phyloP scores from a whole-genome alignment of 2,329 filamentous ascomycete species.

The Shiraia sp. region DNA sequence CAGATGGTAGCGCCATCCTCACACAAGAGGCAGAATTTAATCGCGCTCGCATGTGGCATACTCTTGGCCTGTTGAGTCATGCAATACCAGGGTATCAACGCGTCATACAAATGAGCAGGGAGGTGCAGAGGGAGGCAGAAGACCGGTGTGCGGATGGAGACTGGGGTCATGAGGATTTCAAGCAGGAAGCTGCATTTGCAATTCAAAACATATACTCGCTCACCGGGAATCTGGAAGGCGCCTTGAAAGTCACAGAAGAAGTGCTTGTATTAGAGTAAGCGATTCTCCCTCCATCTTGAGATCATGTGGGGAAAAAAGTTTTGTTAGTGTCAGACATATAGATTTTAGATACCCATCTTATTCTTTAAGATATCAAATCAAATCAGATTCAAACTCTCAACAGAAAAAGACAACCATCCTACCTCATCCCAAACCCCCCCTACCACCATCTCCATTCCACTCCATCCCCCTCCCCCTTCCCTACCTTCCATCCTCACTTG shows the following conservation, averaged over 20 bases:
- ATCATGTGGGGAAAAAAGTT: too few relatives aligned
- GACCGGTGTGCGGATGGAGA: conserved; percentile 32
- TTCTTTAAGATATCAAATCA: too few relatives aligned
- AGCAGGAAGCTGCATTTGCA: conserved; percentile 73
- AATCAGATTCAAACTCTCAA: too few relatives aligned
- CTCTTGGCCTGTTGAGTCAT: conserved; percentile 72
- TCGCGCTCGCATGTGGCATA: conserved; percentile 74
- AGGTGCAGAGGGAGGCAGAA: conserved; percentile 39
- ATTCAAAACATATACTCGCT: conserved; percentile 69
- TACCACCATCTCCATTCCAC: too few relatives aligned
- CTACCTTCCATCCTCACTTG: too few relatives aligned
- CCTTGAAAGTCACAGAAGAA: conserved; percentile 62
- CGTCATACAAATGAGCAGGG: conserved; percentile 56
- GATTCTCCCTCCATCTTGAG: neutral
- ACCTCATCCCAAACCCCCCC: too few relatives aligned
- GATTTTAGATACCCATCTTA: too few relatives aligned
- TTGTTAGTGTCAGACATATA: too few relatives aligned
- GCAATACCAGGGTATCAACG: conserved; percentile 73
- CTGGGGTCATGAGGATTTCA: conserved; percentile 61
- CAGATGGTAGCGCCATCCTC: conserved; percentile 49
- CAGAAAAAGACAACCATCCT: too few relatives aligned
- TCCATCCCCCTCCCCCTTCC: too few relatives aligned
- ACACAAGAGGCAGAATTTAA: conserved; percentile 83
- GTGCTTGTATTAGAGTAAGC: conserved; percentile 52
- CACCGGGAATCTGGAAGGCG: conserved; percentile 65